These are phyloP conservation scores for Anthracocystis setariae DNA, from an alignment of 1,284 basidiomycete genomes.

Conservation along the genomic window DNA sequence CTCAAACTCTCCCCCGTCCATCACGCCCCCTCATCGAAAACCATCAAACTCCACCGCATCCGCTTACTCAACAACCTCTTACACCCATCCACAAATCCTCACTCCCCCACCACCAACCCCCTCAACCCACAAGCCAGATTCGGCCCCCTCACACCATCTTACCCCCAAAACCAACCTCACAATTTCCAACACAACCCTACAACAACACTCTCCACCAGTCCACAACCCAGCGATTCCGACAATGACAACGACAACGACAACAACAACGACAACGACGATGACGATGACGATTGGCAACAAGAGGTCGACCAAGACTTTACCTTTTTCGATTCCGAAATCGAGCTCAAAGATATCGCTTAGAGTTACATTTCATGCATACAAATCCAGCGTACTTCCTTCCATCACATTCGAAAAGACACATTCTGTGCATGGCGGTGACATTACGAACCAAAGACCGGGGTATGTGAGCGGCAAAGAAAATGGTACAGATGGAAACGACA, in stretches of 20 bases:
- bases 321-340: slow-evolving; percentile 42
- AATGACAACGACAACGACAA: background rate
- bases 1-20: slow-evolving; percentile 31
- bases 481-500: slow-evolving; percentile 12
- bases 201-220: background rate
- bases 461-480: slow-evolving; percentile 16
- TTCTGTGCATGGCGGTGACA: slow-evolving; percentile 21
- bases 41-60: background rate
- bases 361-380: background rate
- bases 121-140: slow-evolving; percentile 30
- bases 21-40: slow-evolving; percentile 8
- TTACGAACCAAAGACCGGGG: slow-evolving; percentile 10
- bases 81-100: slow-evolving; percentile 14
- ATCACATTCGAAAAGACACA: background rate
- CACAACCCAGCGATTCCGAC: no score
- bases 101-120: background rate
- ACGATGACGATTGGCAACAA: slow-evolving; percentile 45
- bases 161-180: background rate
- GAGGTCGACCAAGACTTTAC: slow-evolving; percentile 41
- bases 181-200: background rate
- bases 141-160: slow-evolving; percentile 13
- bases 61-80: slow-evolving; percentile 22
- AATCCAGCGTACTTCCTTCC: background rate
- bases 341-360: slow-evolving; percentile 33
- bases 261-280: slow-evolving; percentile 12